phyloP scores from a whole-genome alignment of 371 early-diverging fungal genomes.

The Mucor saturninus region DNA sequence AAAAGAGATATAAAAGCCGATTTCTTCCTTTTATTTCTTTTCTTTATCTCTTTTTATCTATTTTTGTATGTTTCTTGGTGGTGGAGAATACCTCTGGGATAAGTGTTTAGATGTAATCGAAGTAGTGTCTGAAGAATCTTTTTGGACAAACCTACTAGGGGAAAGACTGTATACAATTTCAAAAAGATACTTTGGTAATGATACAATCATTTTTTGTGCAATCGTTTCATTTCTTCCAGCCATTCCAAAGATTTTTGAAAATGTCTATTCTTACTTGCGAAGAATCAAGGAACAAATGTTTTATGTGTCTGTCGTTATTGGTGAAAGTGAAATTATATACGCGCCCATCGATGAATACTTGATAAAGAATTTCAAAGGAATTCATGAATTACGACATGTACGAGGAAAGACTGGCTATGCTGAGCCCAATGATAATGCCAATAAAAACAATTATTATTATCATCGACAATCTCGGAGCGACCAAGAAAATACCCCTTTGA shows the following conservation, averaged over 20 bases:
- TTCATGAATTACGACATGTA: slow-evolving; percentile 17
- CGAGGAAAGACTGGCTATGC: slow-evolving; percentile 17
- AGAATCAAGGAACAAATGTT: slow-evolving; percentile 10
- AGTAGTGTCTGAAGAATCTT: slow-evolving; percentile 21
- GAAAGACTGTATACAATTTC: slow-evolving; percentile 5
- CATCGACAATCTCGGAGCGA: slow-evolving; percentile 15
- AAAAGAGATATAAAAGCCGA: background rate
- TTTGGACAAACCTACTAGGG: slow-evolving; percentile 30
- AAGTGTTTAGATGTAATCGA: slow-evolving; percentile 12
- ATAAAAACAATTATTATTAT: slow-evolving; percentile 11
- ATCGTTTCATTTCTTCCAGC: slow-evolving; percentile 29
- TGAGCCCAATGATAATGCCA: slow-evolving; percentile 21
- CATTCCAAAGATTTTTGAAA: slow-evolving; percentile 2
- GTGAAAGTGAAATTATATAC: slow-evolving; percentile 7
- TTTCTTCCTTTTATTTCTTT: background rate
- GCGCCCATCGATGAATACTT: slow-evolving; percentile 14
- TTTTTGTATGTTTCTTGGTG: background rate
- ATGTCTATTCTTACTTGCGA: background rate
- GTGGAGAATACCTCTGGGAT: slow-evolving; percentile 2
- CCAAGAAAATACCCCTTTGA: slow-evolving; percentile 15
- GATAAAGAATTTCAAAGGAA: slow-evolving; percentile 22
- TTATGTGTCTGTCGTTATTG: slow-evolving; percentile 8
- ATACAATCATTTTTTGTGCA: slow-evolving; percentile 26
- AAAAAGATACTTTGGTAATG: slow-evolving; percentile 20
- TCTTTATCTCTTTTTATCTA: background rate